phyloP scores from a whole-genome alignment of 106 monocot genomes.

The Acanthochlamys bracteata region DNA sequence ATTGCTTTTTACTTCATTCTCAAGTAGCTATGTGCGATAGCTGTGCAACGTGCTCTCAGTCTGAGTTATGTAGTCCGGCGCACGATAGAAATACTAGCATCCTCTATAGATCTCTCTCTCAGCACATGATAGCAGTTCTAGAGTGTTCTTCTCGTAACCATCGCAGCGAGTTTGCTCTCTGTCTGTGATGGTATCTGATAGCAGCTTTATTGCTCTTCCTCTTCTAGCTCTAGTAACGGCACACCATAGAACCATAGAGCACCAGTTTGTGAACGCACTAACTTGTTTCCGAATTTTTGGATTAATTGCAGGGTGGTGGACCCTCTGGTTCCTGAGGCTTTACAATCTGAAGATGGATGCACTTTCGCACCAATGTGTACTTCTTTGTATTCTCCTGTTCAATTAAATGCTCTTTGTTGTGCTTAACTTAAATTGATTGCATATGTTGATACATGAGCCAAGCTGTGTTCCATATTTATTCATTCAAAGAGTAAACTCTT shows the following conservation, averaged over 20 bases:
- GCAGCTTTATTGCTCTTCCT: slow-evolving; percentile 3
- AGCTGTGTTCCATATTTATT: too few relatives aligned
- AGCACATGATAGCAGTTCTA: neutral
- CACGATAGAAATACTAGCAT: too few relatives aligned
- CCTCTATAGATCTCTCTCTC: neutral
- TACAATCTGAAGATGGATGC: slow-evolving; percentile 33
- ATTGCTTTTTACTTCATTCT: too few relatives aligned
- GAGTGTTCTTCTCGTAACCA: too few relatives aligned
- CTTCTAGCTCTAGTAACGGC: neutral
- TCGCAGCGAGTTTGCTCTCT: neutral
- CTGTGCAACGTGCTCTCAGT: too few relatives aligned
- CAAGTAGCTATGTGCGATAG: too few relatives aligned
- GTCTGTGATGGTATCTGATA: neutral
- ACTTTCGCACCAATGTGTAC: slow-evolving; percentile 30
- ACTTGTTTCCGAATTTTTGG: neutral
- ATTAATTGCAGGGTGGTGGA: neutral
- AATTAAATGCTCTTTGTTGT: slow-evolving; percentile 1
- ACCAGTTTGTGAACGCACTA: neutral
- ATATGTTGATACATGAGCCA: too few relatives aligned
- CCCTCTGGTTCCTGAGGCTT: slow-evolving; percentile 35
- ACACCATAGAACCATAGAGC: too few relatives aligned
- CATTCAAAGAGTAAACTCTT: neutral
- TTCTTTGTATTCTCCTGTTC: slow-evolving; percentile 26
- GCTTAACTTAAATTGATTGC: neutral
- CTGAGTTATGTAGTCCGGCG: too few relatives aligned